Base-by-base conservation (phyloP, 768 basidiomycete species). In the Lentinula sp. region DNA sequence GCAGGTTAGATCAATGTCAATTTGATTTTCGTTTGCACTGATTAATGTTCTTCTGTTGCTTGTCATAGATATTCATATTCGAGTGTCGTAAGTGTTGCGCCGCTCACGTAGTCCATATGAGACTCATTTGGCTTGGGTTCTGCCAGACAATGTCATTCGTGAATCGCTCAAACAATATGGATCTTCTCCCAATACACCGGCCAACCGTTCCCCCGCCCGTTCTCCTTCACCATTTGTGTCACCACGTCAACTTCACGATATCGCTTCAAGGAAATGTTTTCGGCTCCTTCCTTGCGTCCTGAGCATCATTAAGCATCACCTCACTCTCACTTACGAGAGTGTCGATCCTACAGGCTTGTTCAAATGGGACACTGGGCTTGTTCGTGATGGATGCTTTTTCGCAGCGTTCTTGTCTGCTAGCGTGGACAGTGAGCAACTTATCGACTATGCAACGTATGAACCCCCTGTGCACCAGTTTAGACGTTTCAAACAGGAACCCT, bases 311-410 rank as follows among this genome's bases (percentile, higher is more conserved):
- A 81, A 81, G 62, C 73, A 73, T 6, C 82, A 86, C 65, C 68
- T 84, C 5, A 72, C 65, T 10, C 68, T 75, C 23, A 64, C 77
- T 4, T 66, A 65, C 56, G 75, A 73, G 20, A 67, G 65, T 42
- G 63, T 61, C 16, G 70, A 72, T 42, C 68, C 66, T 16, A 66
- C 71, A 20, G 78, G 78, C 12, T 83, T 96, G 65, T 93, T 97
- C 69, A 81, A 80, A 66, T 95, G 88, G 79, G 95, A 98, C 69
- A 84, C 93, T 1, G 88, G 89, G 18, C 79, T 95, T 4, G 85
- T 95, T 57, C 84, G 91, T 18, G 94, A 96, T 66, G 95, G 95
- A 3, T 92, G 89, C 67, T 96, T 89, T 79, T 95, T 89, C 66
- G 91, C 91, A 3, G 93, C 86, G 2, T 83, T 88, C 63, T 74